phyloP scores from a whole-genome alignment of 257 asterid genomes.

The Marsdenia floribunda region DNA sequence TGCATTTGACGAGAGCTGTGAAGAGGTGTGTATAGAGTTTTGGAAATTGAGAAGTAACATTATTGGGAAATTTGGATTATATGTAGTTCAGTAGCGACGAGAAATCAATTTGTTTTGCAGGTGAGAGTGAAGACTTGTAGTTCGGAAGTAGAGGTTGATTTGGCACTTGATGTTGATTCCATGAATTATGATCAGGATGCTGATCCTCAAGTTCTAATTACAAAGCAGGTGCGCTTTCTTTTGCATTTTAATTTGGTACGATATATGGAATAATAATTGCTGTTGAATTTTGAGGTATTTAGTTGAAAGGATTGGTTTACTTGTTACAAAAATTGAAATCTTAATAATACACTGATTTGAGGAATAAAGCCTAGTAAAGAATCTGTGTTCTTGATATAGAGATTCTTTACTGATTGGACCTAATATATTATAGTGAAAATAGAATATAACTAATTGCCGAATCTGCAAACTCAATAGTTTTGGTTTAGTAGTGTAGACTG shows the following conservation, averaged over 20 bases:
- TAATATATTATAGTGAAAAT: not conserved
- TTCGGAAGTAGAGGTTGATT: constrained; percentile 68
- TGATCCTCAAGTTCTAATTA: constrained; percentile 32
- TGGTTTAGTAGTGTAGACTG: not conserved
- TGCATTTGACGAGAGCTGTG: constrained; percentile 61
- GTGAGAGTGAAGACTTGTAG: constrained; percentile 67
- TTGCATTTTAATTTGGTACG: not conserved
- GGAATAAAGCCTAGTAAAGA: not conserved
- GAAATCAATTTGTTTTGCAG: constrained; percentile 29
- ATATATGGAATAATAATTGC: not conserved
- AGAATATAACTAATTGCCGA: not conserved
- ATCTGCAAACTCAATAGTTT: not conserved
- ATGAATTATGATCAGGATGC: constrained; percentile 54
- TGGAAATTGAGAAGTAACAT: too few relatives aligned
- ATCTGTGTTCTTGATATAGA: not conserved
- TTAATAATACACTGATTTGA: not conserved
- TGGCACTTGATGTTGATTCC: constrained; percentile 57
- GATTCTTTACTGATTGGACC: not conserved
- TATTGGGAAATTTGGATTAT: not conserved
- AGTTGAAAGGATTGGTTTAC: not conserved
- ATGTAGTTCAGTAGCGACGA: not conserved
- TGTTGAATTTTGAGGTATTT: not conserved
- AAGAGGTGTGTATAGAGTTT: constrained; percentile 41
- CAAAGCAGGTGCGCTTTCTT: constrained; percentile 48
- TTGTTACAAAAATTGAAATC: not conserved